These are phyloP conservation scores for Aspergillus sp. DNA, from an alignment of 2,329 filamentous ascomycete species.

Conservation along the genomic window DNA sequence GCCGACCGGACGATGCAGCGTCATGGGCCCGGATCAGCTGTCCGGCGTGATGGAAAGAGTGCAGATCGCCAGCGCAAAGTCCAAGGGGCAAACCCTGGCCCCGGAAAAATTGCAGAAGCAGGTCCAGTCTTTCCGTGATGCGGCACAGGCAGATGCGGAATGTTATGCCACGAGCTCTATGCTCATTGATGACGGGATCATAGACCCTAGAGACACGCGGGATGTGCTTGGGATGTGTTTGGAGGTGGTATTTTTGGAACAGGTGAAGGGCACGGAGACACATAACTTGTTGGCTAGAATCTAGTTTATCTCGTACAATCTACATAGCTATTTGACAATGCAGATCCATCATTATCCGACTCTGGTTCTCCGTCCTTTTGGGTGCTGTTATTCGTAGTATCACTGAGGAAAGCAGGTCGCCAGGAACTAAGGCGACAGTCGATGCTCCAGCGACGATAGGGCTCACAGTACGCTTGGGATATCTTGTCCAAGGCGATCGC, in stretches of 20 bases:
- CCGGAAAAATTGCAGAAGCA: conserved; percentile 24
- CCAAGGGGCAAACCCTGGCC: conserved; percentile 21
- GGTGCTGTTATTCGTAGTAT: no score
- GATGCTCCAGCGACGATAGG: no score
- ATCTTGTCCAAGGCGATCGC: no score
- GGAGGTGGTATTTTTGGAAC: conserved; percentile 28
- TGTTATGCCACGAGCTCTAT: conserved; percentile 33
- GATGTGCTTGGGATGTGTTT: conserved; percentile 39
- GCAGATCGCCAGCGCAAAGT: conserved; percentile 25
- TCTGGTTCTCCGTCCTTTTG: no score
- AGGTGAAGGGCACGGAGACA: conserved; percentile 23
- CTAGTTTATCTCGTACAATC: background rate
- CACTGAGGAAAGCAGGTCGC: no score
- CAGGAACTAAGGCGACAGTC: no score
- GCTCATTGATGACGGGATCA: conserved; percentile 38
- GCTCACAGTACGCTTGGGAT: no score
- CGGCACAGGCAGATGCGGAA: conserved; percentile 32
- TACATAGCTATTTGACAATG: no score
- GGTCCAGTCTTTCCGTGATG: conserved; percentile 6
- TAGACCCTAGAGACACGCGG: conserved; percentile 39
- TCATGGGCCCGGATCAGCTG: conserved; percentile 44
- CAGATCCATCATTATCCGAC: no score
- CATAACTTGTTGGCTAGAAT: conserved; percentile 26
- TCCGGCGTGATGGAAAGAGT: conserved; percentile 41
- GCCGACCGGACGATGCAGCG: conserved; percentile 41